phyloP scores from a whole-genome alignment of 2,329 filamentous ascomycete species.

The Rhinocladiella mackenziei region DNA sequence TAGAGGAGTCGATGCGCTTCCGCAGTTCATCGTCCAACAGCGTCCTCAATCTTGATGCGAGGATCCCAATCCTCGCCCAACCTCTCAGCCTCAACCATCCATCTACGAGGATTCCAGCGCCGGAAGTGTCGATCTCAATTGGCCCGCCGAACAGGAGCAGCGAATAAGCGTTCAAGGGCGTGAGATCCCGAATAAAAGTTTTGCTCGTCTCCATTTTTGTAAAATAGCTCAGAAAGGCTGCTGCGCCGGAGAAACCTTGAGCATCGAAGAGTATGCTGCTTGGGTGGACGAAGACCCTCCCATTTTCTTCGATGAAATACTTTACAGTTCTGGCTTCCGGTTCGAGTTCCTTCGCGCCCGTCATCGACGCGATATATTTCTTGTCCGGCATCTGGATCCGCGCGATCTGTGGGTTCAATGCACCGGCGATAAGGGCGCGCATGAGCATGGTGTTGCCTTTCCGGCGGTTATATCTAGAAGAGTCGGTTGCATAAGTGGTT shows the following conservation, averaged over 20 bases:
- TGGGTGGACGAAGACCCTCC: slow-evolving; percentile 88
- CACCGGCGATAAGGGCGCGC: slow-evolving; percentile 66
- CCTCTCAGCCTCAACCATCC: slow-evolving; percentile 82
- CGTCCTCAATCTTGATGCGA: slow-evolving; percentile 74
- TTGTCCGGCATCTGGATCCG: slow-evolving; percentile 92
- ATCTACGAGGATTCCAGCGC: slow-evolving; percentile 82
- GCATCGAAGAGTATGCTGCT: slow-evolving; percentile 89
- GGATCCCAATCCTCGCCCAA: slow-evolving; percentile 90
- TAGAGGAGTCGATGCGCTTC: slow-evolving; percentile 72
- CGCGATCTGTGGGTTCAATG: slow-evolving; percentile 80
- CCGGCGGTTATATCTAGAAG: slow-evolving; percentile 40
- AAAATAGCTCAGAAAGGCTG: slow-evolving; percentile 83
- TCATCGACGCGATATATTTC: slow-evolving; percentile 83
- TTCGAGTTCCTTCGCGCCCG: slow-evolving; percentile 86
- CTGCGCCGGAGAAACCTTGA: slow-evolving; percentile 68
- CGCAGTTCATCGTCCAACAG: slow-evolving; percentile 85
- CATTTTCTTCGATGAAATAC: slow-evolving; percentile 82
- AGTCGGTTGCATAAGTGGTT: slow-evolving; percentile 50
- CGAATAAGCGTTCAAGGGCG: slow-evolving; percentile 86
- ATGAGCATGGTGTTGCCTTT: slow-evolving; percentile 48
- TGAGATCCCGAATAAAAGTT: slow-evolving; percentile 85
- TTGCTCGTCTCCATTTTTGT: slow-evolving; percentile 88
- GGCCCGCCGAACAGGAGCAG: slow-evolving; percentile 82
- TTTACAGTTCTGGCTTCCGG: slow-evolving; percentile 89
- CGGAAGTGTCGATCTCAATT: slow-evolving; percentile 77